Evolutionary conservation across 164 flowering plant species (phyloP).

Genomic region (Berberis thunbergii): DNA sequence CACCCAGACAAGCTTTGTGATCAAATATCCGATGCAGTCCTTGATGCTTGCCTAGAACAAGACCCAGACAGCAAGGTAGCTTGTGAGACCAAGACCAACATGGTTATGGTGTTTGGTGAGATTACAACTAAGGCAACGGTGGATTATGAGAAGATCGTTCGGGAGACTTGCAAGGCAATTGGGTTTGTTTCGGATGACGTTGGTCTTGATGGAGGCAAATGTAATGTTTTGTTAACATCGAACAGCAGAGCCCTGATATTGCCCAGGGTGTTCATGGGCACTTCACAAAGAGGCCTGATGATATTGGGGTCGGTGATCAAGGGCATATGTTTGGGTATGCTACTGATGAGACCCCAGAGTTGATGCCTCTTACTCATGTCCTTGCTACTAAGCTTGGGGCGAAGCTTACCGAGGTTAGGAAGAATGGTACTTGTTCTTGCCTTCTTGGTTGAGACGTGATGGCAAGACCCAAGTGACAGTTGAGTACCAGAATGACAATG

Average conservation of each 20-base stretch:
- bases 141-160: slow-evolving; percentile 79
- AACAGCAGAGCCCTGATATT: slow-evolving; percentile 82
- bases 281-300: slow-evolving; percentile 78
- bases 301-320: slow-evolving; percentile 82
- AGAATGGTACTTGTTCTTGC: slow-evolving; percentile 67
- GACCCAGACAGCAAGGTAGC: slow-evolving; percentile 85
- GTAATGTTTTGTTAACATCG: slow-evolving; percentile 82
- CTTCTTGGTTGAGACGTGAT: slow-evolving; percentile 71
- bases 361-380: slow-evolving; percentile 73
- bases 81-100: slow-evolving; percentile 85
- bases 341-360: slow-evolving; percentile 76
- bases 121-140: slow-evolving; percentile 69
- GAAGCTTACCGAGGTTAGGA: slow-evolving; percentile 63
- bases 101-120: slow-evolving; percentile 88
- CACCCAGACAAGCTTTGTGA: slow-evolving; percentile 88
- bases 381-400: slow-evolving; percentile 80
- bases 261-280: slow-evolving; percentile 92
- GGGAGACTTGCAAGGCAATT: slow-evolving; percentile 65
- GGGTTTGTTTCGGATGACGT: slow-evolving; percentile 76
- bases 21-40: slow-evolving; percentile 82
- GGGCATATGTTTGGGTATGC: slow-evolving; percentile 91
- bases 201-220: slow-evolving; percentile 77
- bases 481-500: slow-evolving; percentile 62
- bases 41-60: slow-evolving; percentile 76
- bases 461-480: slow-evolving; percentile 82